Evolutionary conservation across 2,329 filamentous ascomycete species (phyloP).

Genomic region (Diaporthe destruens): DNA sequence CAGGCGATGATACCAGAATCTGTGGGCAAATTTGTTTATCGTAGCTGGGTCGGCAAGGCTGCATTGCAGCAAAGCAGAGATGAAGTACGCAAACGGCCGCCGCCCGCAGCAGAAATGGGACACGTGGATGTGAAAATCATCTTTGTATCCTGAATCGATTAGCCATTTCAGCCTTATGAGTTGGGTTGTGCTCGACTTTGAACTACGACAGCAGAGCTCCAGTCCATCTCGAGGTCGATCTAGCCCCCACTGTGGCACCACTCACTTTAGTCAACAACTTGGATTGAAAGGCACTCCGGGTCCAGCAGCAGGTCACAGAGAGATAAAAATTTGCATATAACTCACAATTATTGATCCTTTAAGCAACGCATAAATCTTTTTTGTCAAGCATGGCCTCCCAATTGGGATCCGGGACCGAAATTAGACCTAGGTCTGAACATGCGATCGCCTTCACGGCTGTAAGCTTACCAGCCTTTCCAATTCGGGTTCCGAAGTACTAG

Average conservation of each 20-base stretch:
- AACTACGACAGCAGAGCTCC: not conserved
- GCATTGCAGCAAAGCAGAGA: not conserved
- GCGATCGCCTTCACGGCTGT: constrained; percentile 18
- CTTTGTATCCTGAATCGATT: not conserved
- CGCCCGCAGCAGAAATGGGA: not conserved
- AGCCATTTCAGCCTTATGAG: not conserved
- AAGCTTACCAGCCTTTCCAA: constrained; percentile 11
- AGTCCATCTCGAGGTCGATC: not conserved
- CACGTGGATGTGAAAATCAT: constrained; percentile 1
- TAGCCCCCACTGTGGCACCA: not conserved
- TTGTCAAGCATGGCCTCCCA: not conserved
- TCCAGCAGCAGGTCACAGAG: constrained; percentile 5
- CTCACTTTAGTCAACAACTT: not conserved
- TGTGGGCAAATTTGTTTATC: constrained; percentile 2
- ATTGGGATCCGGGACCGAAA: not conserved
- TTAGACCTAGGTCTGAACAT: not conserved
- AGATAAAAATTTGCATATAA: too few species aligned
- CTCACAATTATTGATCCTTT: not conserved
- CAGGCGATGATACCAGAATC: not conserved
- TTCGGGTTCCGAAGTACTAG: constrained; percentile 16
- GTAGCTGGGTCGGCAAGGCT: not conserved
- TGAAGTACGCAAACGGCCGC: not conserved
- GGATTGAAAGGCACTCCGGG: not conserved
- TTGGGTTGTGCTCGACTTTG: too few species aligned
- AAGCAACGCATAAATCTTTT: not conserved